These are phyloP conservation scores for Xerocomus spinulosus DNA, from an alignment of 768 basidiomycete species.

Conservation along the genomic window DNA sequence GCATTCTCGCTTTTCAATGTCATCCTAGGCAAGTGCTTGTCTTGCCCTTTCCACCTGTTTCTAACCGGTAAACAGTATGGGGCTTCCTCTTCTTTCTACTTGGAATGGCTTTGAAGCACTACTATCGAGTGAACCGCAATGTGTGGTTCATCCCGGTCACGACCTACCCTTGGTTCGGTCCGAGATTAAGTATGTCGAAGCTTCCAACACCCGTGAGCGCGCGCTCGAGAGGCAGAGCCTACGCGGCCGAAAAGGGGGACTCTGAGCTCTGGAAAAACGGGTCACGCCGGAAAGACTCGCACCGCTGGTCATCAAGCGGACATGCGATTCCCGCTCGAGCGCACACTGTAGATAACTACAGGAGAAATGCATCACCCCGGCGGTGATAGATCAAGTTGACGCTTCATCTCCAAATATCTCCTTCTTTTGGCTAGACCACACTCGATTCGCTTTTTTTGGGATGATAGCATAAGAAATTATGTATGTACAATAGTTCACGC, in stretches of 20 bases:
- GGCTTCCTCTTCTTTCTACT: conserved; percentile 46
- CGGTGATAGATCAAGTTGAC: conserved; percentile 32
- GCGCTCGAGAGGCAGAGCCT: conserved; percentile 34
- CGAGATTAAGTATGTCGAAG: conserved; percentile 33
- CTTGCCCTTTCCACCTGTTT: not conserved
- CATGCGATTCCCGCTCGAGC: conserved; percentile 25
- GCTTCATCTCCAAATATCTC: conserved; percentile 1
- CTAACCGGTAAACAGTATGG: conserved; percentile 37
- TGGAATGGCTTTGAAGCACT: conserved; percentile 40
- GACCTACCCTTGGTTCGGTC: conserved; percentile 66
- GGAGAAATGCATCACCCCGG: conserved; percentile 41
- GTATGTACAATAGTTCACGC: conserved; percentile 17
- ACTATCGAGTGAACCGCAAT: conserved; percentile 37
- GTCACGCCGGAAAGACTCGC: conserved; percentile 19
- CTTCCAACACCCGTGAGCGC: conserved; percentile 40
- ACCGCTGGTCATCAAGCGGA: conserved; percentile 16
- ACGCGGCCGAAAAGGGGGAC: conserved; percentile 26
- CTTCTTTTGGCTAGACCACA: conserved; percentile 11
- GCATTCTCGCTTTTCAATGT: conserved; percentile 79
- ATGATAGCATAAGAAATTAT: conserved; percentile 6
- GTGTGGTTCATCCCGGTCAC: conserved; percentile 74
- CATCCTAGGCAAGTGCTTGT: conserved; percentile 49
- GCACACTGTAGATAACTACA: conserved; percentile 34
- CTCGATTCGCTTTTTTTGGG: conserved; percentile 4
- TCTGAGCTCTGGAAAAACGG: conserved; percentile 19